Evolutionary conservation across 1,284 basidiomycete genomes (phyloP).

Genomic region (Clitocybe nebularis): DNA sequence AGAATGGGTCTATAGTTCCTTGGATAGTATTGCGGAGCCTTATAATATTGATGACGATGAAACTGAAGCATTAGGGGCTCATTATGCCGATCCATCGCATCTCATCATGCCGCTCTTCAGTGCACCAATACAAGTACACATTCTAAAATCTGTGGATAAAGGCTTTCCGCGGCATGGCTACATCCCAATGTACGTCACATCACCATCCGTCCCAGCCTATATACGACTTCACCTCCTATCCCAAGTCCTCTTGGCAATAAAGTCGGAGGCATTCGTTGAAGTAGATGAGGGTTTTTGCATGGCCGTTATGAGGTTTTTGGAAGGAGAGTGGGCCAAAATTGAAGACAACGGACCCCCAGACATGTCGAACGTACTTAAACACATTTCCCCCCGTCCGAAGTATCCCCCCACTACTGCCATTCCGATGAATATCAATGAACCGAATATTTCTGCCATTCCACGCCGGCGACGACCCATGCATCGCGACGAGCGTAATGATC

Average conservation of each 20-base stretch:
- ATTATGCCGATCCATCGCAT: slow-evolving; percentile 38
- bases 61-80: slow-evolving; percentile 65
- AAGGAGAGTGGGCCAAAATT: slow-evolving; percentile 63
- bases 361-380: slow-evolving; percentile 58
- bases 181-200: slow-evolving; percentile 78
- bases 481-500: slow-evolving; percentile 43
- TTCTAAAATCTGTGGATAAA: slow-evolving; percentile 54
- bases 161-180: slow-evolving; percentile 52
- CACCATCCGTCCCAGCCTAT: slow-evolving; percentile 73
- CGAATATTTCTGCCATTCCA: too few relatives aligned
- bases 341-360: slow-evolving; percentile 73
- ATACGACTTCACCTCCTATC: slow-evolving; percentile 82
- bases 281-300: slow-evolving; percentile 72
- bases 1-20: slow-evolving; percentile 13
- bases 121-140: slow-evolving; percentile 63
- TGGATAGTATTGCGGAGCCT: slow-evolving; percentile 15
- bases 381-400: slow-evolving; percentile 51
- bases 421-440: too few relatives aligned
- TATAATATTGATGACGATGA: slow-evolving; percentile 52
- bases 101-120: slow-evolving; percentile 61
- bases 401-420: too few relatives aligned
- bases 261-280: slow-evolving; percentile 55
- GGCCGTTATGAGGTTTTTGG: slow-evolving; percentile 72
- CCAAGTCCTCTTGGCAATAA: slow-evolving; percentile 52
- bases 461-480: slow-evolving; percentile 1